phyloP scores from a whole-genome alignment of 352 stramenopile species.

The Globisporangium alternatum region DNA sequence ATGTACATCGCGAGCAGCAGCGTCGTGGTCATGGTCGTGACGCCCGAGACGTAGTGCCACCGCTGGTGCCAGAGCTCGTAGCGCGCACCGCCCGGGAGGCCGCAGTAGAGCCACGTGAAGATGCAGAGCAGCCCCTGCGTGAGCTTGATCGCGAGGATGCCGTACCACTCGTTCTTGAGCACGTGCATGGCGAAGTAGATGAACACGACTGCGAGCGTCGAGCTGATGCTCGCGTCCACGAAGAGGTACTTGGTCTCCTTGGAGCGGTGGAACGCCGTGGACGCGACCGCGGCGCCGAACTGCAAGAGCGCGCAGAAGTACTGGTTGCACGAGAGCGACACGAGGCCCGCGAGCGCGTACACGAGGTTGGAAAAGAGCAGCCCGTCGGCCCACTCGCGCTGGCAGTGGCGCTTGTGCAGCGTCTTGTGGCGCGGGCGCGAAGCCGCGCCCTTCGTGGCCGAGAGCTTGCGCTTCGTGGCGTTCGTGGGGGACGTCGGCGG shows the following conservation, averaged over 20 bases:
- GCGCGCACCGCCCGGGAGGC: conserved; percentile 58
- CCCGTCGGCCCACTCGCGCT: conserved; percentile 69
- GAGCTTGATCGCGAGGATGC: conserved; percentile 65
- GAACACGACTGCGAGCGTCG: conserved; percentile 65
- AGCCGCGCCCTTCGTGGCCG: conserved; percentile 21
- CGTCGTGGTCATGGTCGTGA: conserved; percentile 73
- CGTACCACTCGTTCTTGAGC: conserved; percentile 73
- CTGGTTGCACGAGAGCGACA: conserved; percentile 71
- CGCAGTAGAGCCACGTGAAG: conserved; percentile 85
- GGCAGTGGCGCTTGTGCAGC: conserved; percentile 22
- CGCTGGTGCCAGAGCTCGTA: conserved; percentile 82
- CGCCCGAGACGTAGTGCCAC: conserved; percentile 81
- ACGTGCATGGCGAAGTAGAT: conserved; percentile 65
- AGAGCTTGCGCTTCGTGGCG: conserved; percentile 32
- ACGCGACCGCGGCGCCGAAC: conserved; percentile 62
- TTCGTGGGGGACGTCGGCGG: conserved; percentile 9
- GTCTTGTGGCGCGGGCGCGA: conserved; percentile 32
- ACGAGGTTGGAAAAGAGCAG: conserved; percentile 83
- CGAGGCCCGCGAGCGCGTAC: conserved; percentile 62
- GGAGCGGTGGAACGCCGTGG: conserved; percentile 76
- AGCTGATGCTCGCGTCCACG: conserved; percentile 76
- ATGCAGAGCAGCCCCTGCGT: conserved; percentile 47
- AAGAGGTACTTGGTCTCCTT: conserved; percentile 83
- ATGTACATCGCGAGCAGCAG: conserved; percentile 73
- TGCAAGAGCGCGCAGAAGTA: conserved; percentile 74